phyloP scores from a whole-genome alignment of 495 filamentous ascomycete species.

The Aspergillus sparsus region DNA sequence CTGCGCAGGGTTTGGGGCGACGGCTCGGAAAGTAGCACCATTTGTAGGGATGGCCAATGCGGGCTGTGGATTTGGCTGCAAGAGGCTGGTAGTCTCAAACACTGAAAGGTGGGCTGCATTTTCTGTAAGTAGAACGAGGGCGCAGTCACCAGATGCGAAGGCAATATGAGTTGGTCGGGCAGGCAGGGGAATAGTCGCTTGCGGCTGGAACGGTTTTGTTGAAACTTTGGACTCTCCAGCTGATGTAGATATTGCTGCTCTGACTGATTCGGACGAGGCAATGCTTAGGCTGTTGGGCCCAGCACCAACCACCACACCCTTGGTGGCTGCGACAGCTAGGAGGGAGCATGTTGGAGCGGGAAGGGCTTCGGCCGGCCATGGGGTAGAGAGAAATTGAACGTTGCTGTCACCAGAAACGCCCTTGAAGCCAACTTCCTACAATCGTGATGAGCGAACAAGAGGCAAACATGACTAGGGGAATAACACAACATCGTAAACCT shows the following conservation, averaged over 20 bases:
- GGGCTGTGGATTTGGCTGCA: slow-evolving; percentile 63
- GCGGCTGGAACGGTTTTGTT: slow-evolving; percentile 70
- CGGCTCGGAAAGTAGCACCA: slow-evolving; percentile 66
- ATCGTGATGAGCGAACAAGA: slow-evolving; percentile 2
- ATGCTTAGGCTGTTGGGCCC: slow-evolving; percentile 77
- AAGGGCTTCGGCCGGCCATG: slow-evolving; percentile 71
- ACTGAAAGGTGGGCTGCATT: slow-evolving; percentile 79
- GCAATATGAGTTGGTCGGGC: slow-evolving; percentile 82
- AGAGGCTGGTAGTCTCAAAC: slow-evolving; percentile 69
- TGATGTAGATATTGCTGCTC: slow-evolving; percentile 67
- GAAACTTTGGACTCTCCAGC: slow-evolving; percentile 58
- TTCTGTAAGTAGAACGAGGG: slow-evolving; percentile 80
- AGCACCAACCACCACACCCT: slow-evolving; percentile 84
- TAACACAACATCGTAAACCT: slow-evolving; percentile 20
- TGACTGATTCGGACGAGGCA: slow-evolving; percentile 72
- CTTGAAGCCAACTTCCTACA: slow-evolving; percentile 78
- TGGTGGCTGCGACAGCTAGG: slow-evolving; percentile 75
- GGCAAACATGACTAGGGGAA: neutral
- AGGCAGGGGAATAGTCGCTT: slow-evolving; percentile 68
- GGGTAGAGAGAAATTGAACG: slow-evolving; percentile 72
- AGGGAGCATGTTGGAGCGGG: slow-evolving; percentile 85
- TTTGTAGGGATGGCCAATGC: slow-evolving; percentile 76
- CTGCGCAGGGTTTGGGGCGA: slow-evolving; percentile 78
- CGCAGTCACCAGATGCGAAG: slow-evolving; percentile 83
- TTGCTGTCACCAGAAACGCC: slow-evolving; percentile 78